Evolutionary conservation across 139 green algal genomes (phyloP), one percentile per base, ranked within the genome.

Genomic region (Asterochloris sp.): DNA sequence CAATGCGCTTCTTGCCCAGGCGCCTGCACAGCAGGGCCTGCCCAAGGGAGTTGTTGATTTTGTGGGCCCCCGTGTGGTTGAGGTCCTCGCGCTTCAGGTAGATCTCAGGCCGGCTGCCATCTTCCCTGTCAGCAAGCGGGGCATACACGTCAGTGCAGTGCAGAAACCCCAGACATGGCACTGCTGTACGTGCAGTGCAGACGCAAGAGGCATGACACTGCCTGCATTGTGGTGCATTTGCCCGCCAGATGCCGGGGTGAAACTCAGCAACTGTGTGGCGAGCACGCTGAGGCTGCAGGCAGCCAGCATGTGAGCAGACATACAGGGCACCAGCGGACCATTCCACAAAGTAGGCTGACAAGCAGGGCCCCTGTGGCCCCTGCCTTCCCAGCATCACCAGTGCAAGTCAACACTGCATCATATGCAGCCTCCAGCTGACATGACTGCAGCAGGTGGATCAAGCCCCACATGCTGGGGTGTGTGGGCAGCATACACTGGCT

Each of bases 21-120:
- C 92, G 91, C 84, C 95, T 93, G 91, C 93, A 97, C 78, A 98
- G 89, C 81, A 98, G 84, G 19, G 91, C 96, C 90, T 99, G 97
- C 0, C 97, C 97, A 14, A 99, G 88, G 1, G 95, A 96, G 88
- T 99, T 99, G 91, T 99, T 99, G 90, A 99, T 99, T 89, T 99
- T 99, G 88, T 99, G 97, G 1, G 97, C 97, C 28, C 97, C 97
- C 0, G 97, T 99, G 92, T 99, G 97, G 87, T 99, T 99, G 26
- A 99, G 88, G 84, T 99, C 97, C 90, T 99, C 97, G 1, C 97
- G 90, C 89, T 99, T 99, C 10, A 99, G 90, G 90, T 98, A 99
- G 77, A 99, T 98, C 69, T 97, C 87, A 29, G 92, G 88, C 21
- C 89, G 78, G 27, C 69, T 85, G 74, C 93, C 93, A 84, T 96